phyloP scores from a whole-genome alignment of 1,139 yeast species.

The Pichia sp. region DNA sequence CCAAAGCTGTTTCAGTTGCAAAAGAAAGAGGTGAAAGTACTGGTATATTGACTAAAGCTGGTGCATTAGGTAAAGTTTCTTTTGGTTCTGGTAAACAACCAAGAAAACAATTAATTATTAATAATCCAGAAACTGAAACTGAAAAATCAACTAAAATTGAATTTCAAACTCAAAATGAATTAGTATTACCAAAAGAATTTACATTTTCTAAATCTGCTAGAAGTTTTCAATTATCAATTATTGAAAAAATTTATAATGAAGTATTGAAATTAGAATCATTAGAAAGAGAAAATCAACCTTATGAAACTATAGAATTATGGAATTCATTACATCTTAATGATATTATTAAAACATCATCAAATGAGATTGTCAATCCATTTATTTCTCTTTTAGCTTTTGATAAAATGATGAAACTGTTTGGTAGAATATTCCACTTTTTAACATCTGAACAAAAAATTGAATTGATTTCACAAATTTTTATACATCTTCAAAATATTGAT shows the following conservation, averaged over 20 bases:
- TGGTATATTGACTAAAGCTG: conserved; percentile 59
- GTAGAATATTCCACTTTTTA: conserved; percentile 81
- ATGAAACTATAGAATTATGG: conserved; percentile 64
- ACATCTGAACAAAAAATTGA: conserved; percentile 73
- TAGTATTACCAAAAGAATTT: conserved; percentile 26
- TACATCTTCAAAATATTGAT: conserved; percentile 73
- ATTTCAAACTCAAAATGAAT: conserved; percentile 3
- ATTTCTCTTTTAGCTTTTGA: conserved; percentile 78
- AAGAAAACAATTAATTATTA: conserved; percentile 75
- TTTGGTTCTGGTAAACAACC: conserved; percentile 82
- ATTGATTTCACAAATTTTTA: conserved; percentile 71
- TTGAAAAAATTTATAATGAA: conserved; percentile 75
- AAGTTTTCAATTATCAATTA: conserved; percentile 39
- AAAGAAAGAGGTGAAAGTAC: conserved; percentile 79
- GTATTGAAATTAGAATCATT: conserved; percentile 78
- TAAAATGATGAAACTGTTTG: conserved; percentile 84
- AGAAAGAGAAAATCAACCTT: conserved; percentile 58
- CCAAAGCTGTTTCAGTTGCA: conserved; percentile 92
- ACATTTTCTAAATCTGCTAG: conserved; percentile 29
- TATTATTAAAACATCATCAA: conserved; percentile 35
- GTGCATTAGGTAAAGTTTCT: conserved; percentile 86
- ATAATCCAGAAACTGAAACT: conserved; percentile 24
- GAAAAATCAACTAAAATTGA: not conserved
- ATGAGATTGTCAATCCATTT: conserved; percentile 68
- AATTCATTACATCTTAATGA: conserved; percentile 65